phyloP scores from a whole-genome alignment of 2,329 filamentous ascomycete species.

The Pseudogymnoascus verrucosus region DNA sequence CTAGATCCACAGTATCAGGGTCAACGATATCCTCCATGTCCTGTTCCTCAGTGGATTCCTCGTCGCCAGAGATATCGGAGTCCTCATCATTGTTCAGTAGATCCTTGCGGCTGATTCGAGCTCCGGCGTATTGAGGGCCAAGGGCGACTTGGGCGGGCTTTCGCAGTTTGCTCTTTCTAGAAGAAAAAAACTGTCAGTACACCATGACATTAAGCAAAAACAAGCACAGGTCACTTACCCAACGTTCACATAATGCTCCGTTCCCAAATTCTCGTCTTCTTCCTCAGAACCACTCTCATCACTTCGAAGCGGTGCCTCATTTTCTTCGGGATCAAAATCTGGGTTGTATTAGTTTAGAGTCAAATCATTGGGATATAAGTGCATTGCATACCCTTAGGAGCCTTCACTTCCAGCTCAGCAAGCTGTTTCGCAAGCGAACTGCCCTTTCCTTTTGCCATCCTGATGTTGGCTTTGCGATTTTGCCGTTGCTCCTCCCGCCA shows the following conservation, averaged over 20 bases:
- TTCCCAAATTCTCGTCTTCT: constrained; percentile 52
- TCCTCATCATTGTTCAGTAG: constrained; percentile 49
- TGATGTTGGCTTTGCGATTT: constrained; percentile 16
- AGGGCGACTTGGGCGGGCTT: constrained; percentile 61
- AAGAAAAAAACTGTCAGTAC: constrained; percentile 8
- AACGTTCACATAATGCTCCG: constrained; percentile 80
- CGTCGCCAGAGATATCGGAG: constrained; percentile 36
- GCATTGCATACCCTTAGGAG: constrained; percentile 44
- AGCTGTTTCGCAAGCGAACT: constrained; percentile 48
- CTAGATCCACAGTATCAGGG: constrained; percentile 47
- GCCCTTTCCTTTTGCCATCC: constrained; percentile 43
- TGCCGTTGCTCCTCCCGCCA: not conserved
- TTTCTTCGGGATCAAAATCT: constrained; percentile 35
- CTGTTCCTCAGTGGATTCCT: constrained; percentile 36
- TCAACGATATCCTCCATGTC: constrained; percentile 34
- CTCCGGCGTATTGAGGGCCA: constrained; percentile 73
- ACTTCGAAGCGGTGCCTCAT: constrained; percentile 19
- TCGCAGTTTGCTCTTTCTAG: constrained; percentile 72
- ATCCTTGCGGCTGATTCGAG: constrained; percentile 62
- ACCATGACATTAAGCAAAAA: constrained; percentile 12
- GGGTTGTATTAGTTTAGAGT: constrained; percentile 2
- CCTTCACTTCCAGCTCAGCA: constrained; percentile 51
- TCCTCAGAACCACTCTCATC: constrained; percentile 39
- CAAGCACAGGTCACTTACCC: constrained; percentile 38
- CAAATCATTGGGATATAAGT: not conserved